Evolutionary conservation across 805 yeast genomes (phyloP), one percentile per base, ranked within the genome.

Genomic region (Maudiozyma serrabonitensis): DNA sequence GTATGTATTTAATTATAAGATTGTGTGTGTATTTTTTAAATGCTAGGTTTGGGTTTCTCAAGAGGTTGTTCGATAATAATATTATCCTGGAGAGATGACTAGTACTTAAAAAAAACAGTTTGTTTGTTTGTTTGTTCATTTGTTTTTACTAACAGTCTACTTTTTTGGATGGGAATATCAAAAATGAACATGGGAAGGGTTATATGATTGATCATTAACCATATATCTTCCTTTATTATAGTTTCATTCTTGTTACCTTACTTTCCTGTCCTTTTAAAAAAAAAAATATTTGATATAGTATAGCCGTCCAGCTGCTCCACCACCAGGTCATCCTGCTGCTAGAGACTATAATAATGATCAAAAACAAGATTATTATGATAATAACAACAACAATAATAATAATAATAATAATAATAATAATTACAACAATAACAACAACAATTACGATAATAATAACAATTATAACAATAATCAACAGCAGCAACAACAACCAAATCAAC

Each of bases 401-500:
- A 43, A 32, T 48, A 51, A 16, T 48, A 50, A 15, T 51, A 37
- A 26, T 21, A 26, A 19, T 43, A 47, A 48, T 72, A 60, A 46
- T 60, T 51, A 50, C 63, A 69, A 64, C 63, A 72, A 60, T 64
- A 67, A 15, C 53, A 44, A 18, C 21, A 26, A 13, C 43, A 47
- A 48, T 72, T 59, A 46, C 61, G 25, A 18, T 15, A 19, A 21
- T 35, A 40, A 32, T 46, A 34, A 18, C 19, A 19, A 21, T 35
- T 39, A 32, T 46, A 51, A 51, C 40, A 37, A 37, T 6, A 37
- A 39, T 18, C 42, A 39, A 23, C 42, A 39, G 42, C 42, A 39
- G 11, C 23, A 39, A 21, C 53, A 74, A 63, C 67, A 66, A 67
- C 56, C 69, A 70, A 59, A 74, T 69, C 68, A 59, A n/a, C 72